Evolutionary conservation across 1,284 basidiomycete genomes (phyloP), one percentile per base, ranked within the genome.

Genomic region (Anthracocystis walkeri): DNA sequence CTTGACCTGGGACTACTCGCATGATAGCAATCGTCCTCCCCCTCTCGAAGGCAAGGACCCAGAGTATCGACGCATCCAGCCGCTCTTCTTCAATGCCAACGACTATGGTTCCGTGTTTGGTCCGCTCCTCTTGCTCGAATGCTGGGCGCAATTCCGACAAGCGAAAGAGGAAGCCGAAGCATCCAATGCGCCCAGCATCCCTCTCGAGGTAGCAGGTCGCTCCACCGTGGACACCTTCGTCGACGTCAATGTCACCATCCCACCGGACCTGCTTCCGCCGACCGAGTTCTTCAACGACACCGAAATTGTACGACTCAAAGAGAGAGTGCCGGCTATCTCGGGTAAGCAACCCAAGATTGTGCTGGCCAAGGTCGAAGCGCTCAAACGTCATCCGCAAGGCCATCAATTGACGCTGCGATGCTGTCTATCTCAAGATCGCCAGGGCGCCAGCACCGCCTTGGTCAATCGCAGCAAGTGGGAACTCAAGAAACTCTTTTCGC

Each of bases 51-150:
- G 69, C 46, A 67, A 66, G 25, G 55, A 68, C 18, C 63, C 65
- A 18, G 53, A 60, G 11, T 75, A 72, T 44, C 62, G 62, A 35
- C 57, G 59, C 29, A 67, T 81, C 4, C 92, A 92, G 0, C 89
- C 90, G 53, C 87, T 85, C 7, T 98, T 97, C 83, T 79, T 80
- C 2, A 88, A 89, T 64, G 89, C 90, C 57, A 84, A 87, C 5
- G 89, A 94, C 33, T 99, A 97, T 85, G 88, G 90, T 44, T 87
- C 87, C 27, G 87, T 91, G 27, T 94, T 97, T 82, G 90, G 94
- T 76, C 94, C 97, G 1, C 88, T 99, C n/a, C 87, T 98, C 25
- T 87, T 95, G 33, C 88, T 93, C 66, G 97, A 99, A 86, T 91
- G 93, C 72, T 98, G 97, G 95, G 90, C 92, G 31, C 94, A 97